Conservation (phyloP, 805 yeast genomes). For the Hanseniaspora pseudoguilliermondii region DNA sequence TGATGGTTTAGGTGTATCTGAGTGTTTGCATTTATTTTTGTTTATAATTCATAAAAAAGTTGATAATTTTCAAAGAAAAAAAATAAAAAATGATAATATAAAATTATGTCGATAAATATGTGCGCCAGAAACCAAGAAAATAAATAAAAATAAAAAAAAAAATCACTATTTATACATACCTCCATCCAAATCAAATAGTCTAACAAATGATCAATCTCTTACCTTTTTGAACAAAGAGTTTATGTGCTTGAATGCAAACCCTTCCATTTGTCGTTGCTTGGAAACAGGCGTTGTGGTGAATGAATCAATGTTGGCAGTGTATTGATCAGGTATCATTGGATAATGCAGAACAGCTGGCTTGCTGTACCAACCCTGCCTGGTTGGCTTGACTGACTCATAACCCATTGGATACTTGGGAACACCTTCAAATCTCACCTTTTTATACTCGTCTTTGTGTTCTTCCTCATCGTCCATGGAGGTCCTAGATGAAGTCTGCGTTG, state of each 20-base stretch:
- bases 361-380: conserved; percentile 28
- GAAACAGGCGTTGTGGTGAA: neutral
- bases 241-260: conserved; percentile 26
- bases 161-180: no score
- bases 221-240: conserved; percentile 1
- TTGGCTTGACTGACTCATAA: conserved; percentile 24
- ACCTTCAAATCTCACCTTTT: conserved; percentile 27
- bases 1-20: no score
- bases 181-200: neutral
- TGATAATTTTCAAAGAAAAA: no score
- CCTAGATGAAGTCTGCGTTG: neutral
- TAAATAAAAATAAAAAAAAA: no score
- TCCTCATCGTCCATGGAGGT: neutral
- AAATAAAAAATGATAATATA: no score
- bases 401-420: conserved; percentile 25
- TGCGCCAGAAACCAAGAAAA: no score
- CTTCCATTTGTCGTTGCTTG: conserved; percentile 24
- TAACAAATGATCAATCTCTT: neutral
- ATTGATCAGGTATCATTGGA: conserved; percentile 23
- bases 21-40: no score
- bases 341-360: conserved; percentile 27
- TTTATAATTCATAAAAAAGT: no score
- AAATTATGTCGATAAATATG: no score
- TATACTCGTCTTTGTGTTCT: conserved; percentile 9
- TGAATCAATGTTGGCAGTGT: conserved; percentile 10